phyloP scores from a whole-genome alignment of 2,329 filamentous ascomycete genomes.

The Alternaria panax region DNA sequence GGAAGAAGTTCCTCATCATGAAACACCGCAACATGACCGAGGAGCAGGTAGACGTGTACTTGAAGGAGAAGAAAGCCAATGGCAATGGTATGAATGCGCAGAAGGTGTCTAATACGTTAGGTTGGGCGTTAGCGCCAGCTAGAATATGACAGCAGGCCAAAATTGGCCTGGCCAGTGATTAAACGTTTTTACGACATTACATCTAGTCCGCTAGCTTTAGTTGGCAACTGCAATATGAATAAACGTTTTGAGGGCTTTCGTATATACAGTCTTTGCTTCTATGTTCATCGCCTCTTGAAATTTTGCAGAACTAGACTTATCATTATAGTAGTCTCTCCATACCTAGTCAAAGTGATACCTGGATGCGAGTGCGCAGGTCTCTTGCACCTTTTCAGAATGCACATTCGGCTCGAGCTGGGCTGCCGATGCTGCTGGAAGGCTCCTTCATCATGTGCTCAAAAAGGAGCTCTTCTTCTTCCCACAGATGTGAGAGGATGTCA shows the following conservation, averaged over 20 bases:
- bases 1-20: slow-evolving; percentile 8
- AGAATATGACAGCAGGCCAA: not conserved
- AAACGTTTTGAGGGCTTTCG: not conserved
- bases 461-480: slow-evolving; percentile 17
- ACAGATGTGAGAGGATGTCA: slow-evolving; percentile 25
- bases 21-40: slow-evolving; percentile 14
- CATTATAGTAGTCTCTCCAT: slow-evolving; percentile 28
- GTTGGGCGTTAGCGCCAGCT: slow-evolving; percentile 2
- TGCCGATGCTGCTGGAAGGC: not conserved
- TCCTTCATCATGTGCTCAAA: slow-evolving; percentile 10
- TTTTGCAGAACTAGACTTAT: slow-evolving; percentile 22
- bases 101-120: not conserved
- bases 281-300: slow-evolving; percentile 22
- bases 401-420: not conserved
- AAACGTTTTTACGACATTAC: no score
- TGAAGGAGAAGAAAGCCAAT: slow-evolving; percentile 1
- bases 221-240: no score
- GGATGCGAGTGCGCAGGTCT: not conserved
- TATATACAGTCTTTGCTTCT: not conserved
- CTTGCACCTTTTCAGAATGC: not conserved
- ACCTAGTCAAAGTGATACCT: slow-evolving; percentile 1
- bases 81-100: slow-evolving; percentile 2
- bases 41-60: slow-evolving; percentile 8
- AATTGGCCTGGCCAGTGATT: no score
- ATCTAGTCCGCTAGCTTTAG: no score